Evolutionary conservation across 1,284 basidiomycete genomes (phyloP).

Genomic region (Mycosarcoma maydis): DNA sequence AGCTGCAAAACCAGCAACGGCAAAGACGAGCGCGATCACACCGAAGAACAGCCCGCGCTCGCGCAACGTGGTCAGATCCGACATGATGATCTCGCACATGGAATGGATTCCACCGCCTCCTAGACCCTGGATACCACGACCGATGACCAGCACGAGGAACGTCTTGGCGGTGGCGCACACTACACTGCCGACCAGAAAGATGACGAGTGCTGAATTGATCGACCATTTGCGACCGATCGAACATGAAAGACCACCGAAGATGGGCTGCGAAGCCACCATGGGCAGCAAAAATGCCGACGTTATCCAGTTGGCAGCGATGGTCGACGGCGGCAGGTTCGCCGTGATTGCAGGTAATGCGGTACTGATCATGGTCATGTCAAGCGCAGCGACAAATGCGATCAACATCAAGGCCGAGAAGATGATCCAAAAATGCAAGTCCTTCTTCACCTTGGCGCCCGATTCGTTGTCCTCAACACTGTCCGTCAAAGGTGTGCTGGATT

Average conservation of each 20-base stretch:
- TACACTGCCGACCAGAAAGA: slow-evolving; percentile 52
- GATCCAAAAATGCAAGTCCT: slow-evolving; percentile 42
- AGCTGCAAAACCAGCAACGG: slow-evolving; percentile 56
- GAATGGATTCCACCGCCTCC: slow-evolving; percentile 70
- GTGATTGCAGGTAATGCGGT: slow-evolving; percentile 51
- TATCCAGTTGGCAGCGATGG: slow-evolving; percentile 47
- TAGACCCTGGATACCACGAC: slow-evolving; percentile 67
- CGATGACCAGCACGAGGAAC: slow-evolving; percentile 42
- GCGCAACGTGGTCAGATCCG: slow-evolving; percentile 69
- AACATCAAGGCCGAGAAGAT: slow-evolving; percentile 33
- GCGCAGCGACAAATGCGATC: slow-evolving; percentile 31
- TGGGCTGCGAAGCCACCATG: slow-evolving; percentile 46
- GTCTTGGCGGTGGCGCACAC: slow-evolving; percentile 36
- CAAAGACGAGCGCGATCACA: slow-evolving; percentile 62
- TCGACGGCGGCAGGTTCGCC: slow-evolving; percentile 32
- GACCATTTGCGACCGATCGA: slow-evolving; percentile 45
- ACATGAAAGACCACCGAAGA: slow-evolving; percentile 52
- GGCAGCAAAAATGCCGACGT: slow-evolving; percentile 50
- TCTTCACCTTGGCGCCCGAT: slow-evolving; percentile 20
- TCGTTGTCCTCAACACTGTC: too few relatives aligned
- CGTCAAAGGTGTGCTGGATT: too few relatives aligned
- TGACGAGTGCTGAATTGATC: slow-evolving; percentile 27
- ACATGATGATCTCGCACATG: slow-evolving; percentile 68
- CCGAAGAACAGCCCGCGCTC: slow-evolving; percentile 69
- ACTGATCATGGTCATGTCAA: slow-evolving; percentile 56